Evolutionary conservation across 202 grass and related monocot species (phyloP).

Genomic region (Panicum virgatum): DNA sequence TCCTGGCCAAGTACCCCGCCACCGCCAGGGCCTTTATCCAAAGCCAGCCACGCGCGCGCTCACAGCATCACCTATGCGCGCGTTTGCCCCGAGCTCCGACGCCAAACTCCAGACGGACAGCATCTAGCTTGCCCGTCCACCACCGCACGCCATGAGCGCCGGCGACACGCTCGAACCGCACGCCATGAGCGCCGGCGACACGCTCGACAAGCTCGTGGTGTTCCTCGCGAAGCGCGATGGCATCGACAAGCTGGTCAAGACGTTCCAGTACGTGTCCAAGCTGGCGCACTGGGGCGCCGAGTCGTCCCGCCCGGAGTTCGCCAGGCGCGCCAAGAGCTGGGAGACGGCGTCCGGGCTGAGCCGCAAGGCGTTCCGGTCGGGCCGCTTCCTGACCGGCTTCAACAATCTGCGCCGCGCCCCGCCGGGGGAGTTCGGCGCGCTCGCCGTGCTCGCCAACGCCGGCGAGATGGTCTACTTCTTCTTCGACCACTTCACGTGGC

Average conservation of each 20-base stretch:
- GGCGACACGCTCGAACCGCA: no score
- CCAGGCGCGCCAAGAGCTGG: conserved; percentile 83
- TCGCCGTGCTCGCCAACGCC: conserved; percentile 84
- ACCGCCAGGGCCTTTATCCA: conserved; percentile 38
- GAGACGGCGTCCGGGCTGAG: conserved; percentile 88
- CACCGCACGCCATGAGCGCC: conserved; percentile 36
- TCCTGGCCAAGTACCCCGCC: conserved; percentile 40
- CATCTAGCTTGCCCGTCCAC: not conserved
- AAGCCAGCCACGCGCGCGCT: conserved; percentile 11
- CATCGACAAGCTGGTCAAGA: conserved; percentile 99
- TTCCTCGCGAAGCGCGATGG: conserved; percentile 98
- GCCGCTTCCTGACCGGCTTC: conserved; percentile 80
- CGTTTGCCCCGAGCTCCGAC: not conserved
- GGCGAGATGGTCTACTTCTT: conserved; percentile 99
- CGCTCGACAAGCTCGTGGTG: conserved; percentile 92
- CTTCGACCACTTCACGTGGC: conserved; percentile 98
- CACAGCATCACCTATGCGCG: not conserved
- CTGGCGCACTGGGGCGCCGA: conserved; percentile 75
- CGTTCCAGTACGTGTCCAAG: conserved; percentile 99
- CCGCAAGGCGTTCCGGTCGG: conserved; percentile 92
- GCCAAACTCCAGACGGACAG: not conserved
- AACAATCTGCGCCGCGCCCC: conserved; percentile 66
- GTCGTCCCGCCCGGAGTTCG: conserved; percentile 48
- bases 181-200: no score
- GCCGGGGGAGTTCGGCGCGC: conserved; percentile 42